Evolutionary conservation across 1,284 basidiomycete genomes (phyloP).

Genomic region (Hortiboletus rubellus): DNA sequence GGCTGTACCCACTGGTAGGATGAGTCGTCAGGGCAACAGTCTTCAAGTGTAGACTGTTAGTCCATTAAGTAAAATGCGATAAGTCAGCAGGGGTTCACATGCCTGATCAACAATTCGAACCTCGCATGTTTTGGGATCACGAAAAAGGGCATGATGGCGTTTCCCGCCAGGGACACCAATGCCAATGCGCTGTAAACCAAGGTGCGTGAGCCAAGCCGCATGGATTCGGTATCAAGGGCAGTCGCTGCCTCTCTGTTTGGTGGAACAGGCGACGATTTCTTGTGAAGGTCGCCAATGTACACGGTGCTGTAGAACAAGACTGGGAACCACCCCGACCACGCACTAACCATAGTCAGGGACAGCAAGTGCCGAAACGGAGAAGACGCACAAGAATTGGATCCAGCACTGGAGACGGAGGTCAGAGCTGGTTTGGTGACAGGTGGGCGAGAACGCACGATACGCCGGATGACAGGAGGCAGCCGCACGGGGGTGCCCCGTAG

Average conservation of each 20-base stretch:
- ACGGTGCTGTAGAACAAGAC: constrained; percentile 85
- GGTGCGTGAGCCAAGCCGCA: constrained; percentile 81
- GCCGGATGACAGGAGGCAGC: constrained; percentile 74
- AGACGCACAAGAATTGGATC: constrained; percentile 84
- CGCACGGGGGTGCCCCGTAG: constrained; percentile 70
- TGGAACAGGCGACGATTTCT: constrained; percentile 44
- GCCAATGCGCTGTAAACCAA: constrained; percentile 68
- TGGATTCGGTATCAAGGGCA: constrained; percentile 64
- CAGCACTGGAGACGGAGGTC: constrained; percentile 50
- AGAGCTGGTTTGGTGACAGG: constrained; percentile 9
- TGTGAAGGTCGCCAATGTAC: constrained; percentile 87
- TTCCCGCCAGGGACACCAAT: constrained; percentile 67
- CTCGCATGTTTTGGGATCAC: constrained; percentile 41
- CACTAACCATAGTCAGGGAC: constrained; percentile 42
- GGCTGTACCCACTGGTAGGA: too few relatives aligned
- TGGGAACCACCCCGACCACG: constrained; percentile 88
- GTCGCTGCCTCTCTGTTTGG: constrained; percentile 38
- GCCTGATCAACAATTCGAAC: too few relatives aligned
- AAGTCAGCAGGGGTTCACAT: too few relatives aligned
- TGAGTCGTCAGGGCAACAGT: too few relatives aligned
- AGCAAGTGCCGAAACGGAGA: background rate
- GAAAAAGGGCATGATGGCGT: constrained; percentile 73
- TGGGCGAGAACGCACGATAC: constrained; percentile 60
- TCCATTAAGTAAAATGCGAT: too few relatives aligned
- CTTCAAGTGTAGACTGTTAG: too few relatives aligned